A percentile compares a stretch with the other conserved stretches of the same genome.
These are phyloP conservation scores for Lipomyces mesembrius DNA, from an alignment of 805 yeast genomes.

Conservation along the genomic window DNA sequence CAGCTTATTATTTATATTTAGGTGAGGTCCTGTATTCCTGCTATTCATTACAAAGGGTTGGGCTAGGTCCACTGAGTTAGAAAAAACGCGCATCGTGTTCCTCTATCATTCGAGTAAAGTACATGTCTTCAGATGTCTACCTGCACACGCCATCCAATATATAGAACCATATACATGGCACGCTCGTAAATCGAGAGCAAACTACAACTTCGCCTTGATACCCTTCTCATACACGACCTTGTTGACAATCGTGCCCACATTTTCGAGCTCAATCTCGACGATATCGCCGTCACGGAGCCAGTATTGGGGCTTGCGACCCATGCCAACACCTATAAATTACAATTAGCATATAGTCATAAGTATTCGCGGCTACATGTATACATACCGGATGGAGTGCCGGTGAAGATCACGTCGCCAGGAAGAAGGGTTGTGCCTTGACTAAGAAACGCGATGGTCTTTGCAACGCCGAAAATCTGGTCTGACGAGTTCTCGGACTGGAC, in stretches of 20 bases:
- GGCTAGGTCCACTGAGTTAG: too few relatives aligned
- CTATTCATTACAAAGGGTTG: too few relatives aligned
- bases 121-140: neutral
- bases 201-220: slow-evolving; percentile 39
- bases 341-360: neutral
- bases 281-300: slow-evolving; percentile 55
- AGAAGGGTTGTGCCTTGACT: slow-evolving; percentile 57
- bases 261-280: slow-evolving; percentile 50
- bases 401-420: slow-evolving; percentile 60
- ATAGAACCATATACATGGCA: neutral
- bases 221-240: slow-evolving; percentile 46
- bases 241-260: slow-evolving; percentile 53
- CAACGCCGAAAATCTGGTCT: slow-evolving; percentile 56
- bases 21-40: too few relatives aligned
- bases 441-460: slow-evolving; percentile 53
- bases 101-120: too few relatives aligned
- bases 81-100: too few relatives aligned
- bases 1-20: too few relatives aligned
- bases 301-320: slow-evolving; percentile 52
- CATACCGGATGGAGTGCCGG: slow-evolving; percentile 57
- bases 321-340: slow-evolving; percentile 53
- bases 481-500: slow-evolving; percentile 54
- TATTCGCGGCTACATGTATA: neutral
- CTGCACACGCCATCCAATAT: neutral
- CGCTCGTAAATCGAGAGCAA: neutral